These are phyloP conservation scores for Thelephora terrestris DNA, from an alignment of 1,284 basidiomycete genomes.

Conservation along the genomic window DNA sequence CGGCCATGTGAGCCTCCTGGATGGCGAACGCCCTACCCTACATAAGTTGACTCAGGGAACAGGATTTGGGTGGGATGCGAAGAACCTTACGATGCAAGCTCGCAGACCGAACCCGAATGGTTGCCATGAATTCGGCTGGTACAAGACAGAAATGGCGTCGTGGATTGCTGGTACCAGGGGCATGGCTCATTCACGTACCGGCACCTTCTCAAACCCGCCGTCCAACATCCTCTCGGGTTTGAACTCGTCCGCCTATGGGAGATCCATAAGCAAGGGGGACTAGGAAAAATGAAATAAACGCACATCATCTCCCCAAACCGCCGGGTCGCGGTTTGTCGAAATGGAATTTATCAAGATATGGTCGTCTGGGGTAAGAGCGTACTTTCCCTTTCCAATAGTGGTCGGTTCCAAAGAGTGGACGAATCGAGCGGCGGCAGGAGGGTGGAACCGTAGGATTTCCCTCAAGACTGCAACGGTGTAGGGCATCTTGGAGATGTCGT, in stretches of 20 bases:
- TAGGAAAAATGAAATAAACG: constrained; percentile 12
- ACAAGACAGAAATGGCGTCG: neutral
- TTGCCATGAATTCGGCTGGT: constrained; percentile 34
- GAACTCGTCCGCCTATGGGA: constrained; percentile 24
- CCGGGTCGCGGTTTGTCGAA: constrained; percentile 31
- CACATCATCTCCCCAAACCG: constrained; percentile 41
- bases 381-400: constrained; percentile 31
- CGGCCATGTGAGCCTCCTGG: constrained; percentile 36
- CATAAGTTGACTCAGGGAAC: neutral
- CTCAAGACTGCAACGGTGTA: constrained; percentile 37
- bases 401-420: constrained; percentile 28
- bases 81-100: constrained; percentile 29
- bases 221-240: constrained; percentile 39
- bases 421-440: constrained; percentile 29
- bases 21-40: constrained; percentile 35
- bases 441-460: constrained; percentile 35
- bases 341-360: constrained; percentile 23
- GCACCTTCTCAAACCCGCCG: constrained; percentile 33
- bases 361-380: constrained; percentile 27
- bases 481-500: constrained; percentile 32
- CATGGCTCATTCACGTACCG: no score
- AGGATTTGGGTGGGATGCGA: no score
- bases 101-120: constrained; percentile 34
- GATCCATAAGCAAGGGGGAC: neutral
- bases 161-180: no score